Evolutionary conservation across 2,329 filamentous ascomycete species (phyloP).

Genomic region (Fusarium verticillioides): DNA sequence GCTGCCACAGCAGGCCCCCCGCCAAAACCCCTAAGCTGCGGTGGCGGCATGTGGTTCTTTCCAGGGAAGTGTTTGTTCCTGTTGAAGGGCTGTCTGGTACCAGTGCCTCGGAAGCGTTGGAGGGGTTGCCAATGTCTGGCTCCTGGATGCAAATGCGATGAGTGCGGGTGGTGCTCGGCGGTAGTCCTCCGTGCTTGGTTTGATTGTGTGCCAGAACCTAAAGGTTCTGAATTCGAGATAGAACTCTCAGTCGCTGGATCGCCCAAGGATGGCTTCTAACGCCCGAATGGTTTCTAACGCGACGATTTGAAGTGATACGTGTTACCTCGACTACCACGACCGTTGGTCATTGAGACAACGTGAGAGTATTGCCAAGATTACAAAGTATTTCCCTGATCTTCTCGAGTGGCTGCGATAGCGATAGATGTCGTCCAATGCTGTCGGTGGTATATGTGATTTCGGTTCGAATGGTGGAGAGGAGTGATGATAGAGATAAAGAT

Average conservation of each 20-base stretch:
- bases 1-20: conserved; percentile 52
- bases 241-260: background rate
- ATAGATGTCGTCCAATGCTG: conserved; percentile 12
- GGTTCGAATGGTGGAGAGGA: conserved; percentile 34
- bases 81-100: background rate
- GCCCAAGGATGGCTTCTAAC: conserved; percentile 43
- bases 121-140: background rate
- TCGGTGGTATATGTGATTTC: conserved; percentile 28
- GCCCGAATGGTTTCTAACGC: conserved; percentile 46
- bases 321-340: conserved; percentile 29
- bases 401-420: background rate
- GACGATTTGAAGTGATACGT: conserved; percentile 35
- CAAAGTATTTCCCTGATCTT: background rate
- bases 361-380: background rate
- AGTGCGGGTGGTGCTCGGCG: background rate
- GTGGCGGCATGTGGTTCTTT: conserved; percentile 49
- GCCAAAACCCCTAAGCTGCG: conserved; percentile 53
- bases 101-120: background rate
- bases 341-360: conserved; percentile 36
- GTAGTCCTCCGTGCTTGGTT: background rate
- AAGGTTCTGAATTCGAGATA: background rate
- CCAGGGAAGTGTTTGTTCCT: background rate
- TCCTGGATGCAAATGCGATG: background rate
- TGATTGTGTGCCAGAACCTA: background rate
- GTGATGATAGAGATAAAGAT: conserved; percentile 31